phyloP scores from a whole-genome alignment of 2,329 filamentous ascomycete species.

The Mariannaea sp. region DNA sequence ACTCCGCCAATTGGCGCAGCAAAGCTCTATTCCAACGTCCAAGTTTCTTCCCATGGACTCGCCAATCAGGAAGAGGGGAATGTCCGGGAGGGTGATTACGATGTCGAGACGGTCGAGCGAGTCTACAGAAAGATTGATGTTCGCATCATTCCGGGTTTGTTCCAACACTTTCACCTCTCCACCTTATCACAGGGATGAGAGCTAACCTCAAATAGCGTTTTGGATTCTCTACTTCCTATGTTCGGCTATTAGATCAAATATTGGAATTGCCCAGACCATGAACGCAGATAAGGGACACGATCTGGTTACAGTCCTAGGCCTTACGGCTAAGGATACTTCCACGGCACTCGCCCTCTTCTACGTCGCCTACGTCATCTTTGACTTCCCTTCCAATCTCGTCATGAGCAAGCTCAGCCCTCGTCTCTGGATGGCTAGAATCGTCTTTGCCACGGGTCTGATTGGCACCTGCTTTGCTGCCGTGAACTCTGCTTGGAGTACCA shows the following conservation, averaged over 20 bases:
- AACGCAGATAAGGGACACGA: slow-evolving; percentile 73
- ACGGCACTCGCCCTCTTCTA: slow-evolving; percentile 89
- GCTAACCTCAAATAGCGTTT: slow-evolving; percentile 63
- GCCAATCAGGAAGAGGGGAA: slow-evolving; percentile 40
- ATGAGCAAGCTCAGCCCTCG: slow-evolving; percentile 86
- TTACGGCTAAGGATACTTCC: slow-evolving; percentile 78
- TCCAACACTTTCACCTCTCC: not conserved
- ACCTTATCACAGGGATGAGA: not conserved
- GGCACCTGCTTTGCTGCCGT: slow-evolving; percentile 84
- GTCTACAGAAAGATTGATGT: slow-evolving; percentile 63
- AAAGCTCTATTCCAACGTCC: slow-evolving; percentile 35
- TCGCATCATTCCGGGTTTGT: slow-evolving; percentile 62
- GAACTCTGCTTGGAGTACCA: slow-evolving; percentile 81
- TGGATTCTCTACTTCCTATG: slow-evolving; percentile 92
- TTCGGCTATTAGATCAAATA: slow-evolving; percentile 89
- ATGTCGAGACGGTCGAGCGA: slow-evolving; percentile 56
- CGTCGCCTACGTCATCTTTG: slow-evolving; percentile 88
- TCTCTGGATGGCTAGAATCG: slow-evolving; percentile 91
- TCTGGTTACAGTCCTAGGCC: slow-evolving; percentile 70
- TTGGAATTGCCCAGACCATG: slow-evolving; percentile 95
- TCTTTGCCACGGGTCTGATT: slow-evolving; percentile 83
- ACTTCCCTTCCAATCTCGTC: slow-evolving; percentile 84
- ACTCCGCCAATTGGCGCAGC: slow-evolving; percentile 41
- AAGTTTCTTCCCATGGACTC: slow-evolving; percentile 28
- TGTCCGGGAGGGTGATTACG: slow-evolving; percentile 49